Evolutionary conservation across 2,329 filamentous ascomycete genomes (phyloP).

Genomic region (Neofusicoccum umdonicola): DNA sequence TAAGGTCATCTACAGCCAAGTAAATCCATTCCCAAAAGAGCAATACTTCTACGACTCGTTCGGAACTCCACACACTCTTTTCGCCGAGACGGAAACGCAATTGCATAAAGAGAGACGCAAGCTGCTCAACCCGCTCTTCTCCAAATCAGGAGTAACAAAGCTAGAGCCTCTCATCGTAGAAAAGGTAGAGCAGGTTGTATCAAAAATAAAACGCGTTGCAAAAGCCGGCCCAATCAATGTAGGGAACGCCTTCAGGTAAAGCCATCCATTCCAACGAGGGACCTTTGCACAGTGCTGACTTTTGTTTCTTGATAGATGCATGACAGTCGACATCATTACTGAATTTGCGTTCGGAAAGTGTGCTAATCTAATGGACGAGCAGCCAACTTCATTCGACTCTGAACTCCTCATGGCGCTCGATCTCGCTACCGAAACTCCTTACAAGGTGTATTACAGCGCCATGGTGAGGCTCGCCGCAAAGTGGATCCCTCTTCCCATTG

Average conservation of each 20-base stretch:
- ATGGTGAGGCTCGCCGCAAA: background rate
- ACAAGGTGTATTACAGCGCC: background rate
- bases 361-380: constrained; percentile 21
- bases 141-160: background rate
- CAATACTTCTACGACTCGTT: constrained; percentile 17
- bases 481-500: background rate
- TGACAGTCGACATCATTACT: constrained; percentile 23
- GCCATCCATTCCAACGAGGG: too few relatives aligned
- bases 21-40: constrained; percentile 15
- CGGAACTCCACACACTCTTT: background rate
- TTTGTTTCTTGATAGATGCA: constrained; percentile 14
- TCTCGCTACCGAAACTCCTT: background rate
- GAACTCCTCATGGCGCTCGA: background rate
- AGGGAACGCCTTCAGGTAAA: constrained; percentile 1
- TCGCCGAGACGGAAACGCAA: background rate
- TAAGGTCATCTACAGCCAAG: constrained; percentile 19
- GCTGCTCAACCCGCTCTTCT: constrained; percentile 19
- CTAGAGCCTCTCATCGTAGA: constrained; percentile 15
- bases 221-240: constrained; percentile 17
- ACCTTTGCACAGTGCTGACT: too few relatives aligned
- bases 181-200: constrained; percentile 8
- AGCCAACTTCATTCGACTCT: background rate
- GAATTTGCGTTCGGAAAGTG: constrained; percentile 22
- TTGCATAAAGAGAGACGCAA: constrained; percentile 24
- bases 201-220: constrained; percentile 16